Base-by-base conservation (phyloP, 2,329 filamentous ascomycete species). In the Zalaria obscura region DNA sequence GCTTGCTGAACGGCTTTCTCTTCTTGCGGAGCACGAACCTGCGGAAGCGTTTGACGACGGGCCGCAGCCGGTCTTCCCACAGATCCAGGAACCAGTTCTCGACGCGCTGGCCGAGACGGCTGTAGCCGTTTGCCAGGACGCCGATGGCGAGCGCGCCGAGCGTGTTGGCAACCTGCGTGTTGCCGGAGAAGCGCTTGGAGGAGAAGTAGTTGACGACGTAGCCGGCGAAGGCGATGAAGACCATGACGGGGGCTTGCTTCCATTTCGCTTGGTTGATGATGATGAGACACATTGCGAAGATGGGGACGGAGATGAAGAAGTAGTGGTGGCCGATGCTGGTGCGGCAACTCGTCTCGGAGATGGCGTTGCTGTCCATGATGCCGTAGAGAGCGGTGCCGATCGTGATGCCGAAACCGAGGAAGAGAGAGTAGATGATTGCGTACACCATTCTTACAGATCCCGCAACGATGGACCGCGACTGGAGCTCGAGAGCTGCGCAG, bases 231-330 rank as follows among this genome's bases (percentile, higher is more conserved):
- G 83, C 76, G 51, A 93, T 87, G 44, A 75, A 36, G 3, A 83
- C 63, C 83, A 89, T 89, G 39, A 83, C 70, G 0, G 83, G 83
- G 28, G 78, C 73, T 55, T 89, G 83, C 51, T 75, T 80, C 74
- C 75, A 84, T 60, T 86, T 85, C 45, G 81, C 82, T 50, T 89
- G 83, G 59, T 88, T 88, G 57, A 89, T 80, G 52, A 88, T 69
- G 46, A 81, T 80, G 33, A 89, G 70, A 52, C 79, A 84, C 27
- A 85, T 55, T 5, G 83, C 76, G 57, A 88, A 93, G 5, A 72
- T 58, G 0, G 81, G 73, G 0, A 89, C 85, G 53, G 86, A 87
- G 27, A 80, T 64, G 61, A 88, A 86, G 43, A 71, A 73, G 47
- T 69, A 73, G 29, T 67, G 62, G 5, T 70, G 67, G 2, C 61